A percentile compares a stretch with the other conserved stretches of the same genome.
These are phyloP conservation scores for Meyerozyma athensensis DNA, from an alignment of 1,139 yeast species.

Conservation along the genomic window DNA sequence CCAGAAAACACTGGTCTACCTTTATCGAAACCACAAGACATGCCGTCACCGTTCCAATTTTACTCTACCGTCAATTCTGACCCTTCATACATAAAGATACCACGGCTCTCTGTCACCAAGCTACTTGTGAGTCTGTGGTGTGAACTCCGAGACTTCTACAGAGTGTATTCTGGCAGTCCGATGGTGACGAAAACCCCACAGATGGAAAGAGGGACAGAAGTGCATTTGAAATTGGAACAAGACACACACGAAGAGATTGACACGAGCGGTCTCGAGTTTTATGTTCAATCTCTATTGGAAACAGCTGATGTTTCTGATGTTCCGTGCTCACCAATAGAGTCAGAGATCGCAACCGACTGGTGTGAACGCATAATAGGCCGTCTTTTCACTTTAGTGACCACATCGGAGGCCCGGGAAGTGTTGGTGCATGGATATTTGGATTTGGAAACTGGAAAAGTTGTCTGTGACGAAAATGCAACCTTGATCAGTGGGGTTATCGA, in stretches of 20 bases:
- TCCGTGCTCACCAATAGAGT: not conserved
- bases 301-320: not conserved
- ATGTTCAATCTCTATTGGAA: not conserved
- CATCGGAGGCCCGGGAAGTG: conserved; percentile 58
- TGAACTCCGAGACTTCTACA: conserved; percentile 43
- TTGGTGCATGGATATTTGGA: conserved; percentile 51
- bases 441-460: conserved; percentile 11
- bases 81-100: conserved; percentile 21
- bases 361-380: conserved; percentile 20
- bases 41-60: conserved; percentile 22
- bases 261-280: conserved; percentile 8
- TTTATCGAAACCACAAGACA: conserved; percentile 7
- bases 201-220: conserved; percentile 35
- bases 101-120: conserved; percentile 44
- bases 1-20: conserved; percentile 9
- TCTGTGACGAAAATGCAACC: conserved; percentile 21
- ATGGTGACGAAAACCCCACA: conserved; percentile 21
- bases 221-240: conserved; percentile 41
- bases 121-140: conserved; percentile 49
- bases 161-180: conserved; percentile 34
- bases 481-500: conserved; percentile 65
- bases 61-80: conserved; percentile 22
- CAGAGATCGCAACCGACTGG: not conserved
- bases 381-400: conserved; percentile 32
- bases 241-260: conserved; percentile 31